Conservation (phyloP, 108 stramenopile genomes). For the Parietichytrium sp. region DNA sequence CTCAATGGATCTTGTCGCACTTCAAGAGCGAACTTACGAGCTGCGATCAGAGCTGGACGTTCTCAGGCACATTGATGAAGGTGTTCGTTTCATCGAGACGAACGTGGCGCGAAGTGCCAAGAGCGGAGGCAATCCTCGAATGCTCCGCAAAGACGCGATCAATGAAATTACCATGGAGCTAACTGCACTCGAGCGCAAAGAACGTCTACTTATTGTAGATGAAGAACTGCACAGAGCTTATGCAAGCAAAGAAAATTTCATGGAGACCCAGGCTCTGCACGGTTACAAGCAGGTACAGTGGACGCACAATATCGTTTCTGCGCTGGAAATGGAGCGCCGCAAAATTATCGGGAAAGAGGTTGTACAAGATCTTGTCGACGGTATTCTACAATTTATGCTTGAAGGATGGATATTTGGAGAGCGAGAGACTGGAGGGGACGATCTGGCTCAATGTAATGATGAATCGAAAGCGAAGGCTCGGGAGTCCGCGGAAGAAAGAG, state of each 20-base stretch:
- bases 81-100: constrained; percentile 49
- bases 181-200: constrained; percentile 41
- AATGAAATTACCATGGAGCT: constrained; percentile 57
- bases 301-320: constrained; percentile 53
- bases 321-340: constrained; percentile 58
- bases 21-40: constrained; percentile 39
- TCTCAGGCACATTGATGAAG: constrained; percentile 50
- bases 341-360: constrained; percentile 57
- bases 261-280: constrained; percentile 58
- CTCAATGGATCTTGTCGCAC: constrained; percentile 46
- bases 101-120: constrained; percentile 48
- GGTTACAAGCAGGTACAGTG: constrained; percentile 58
- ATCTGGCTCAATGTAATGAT: not conserved
- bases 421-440: constrained; percentile 40
- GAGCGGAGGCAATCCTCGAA: constrained; percentile 51
- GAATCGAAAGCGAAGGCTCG: not conserved
- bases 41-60: constrained; percentile 57
- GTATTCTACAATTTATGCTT: constrained; percentile 67
- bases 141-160: constrained; percentile 54
- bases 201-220: constrained; percentile 57
- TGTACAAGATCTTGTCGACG: constrained; percentile 57
- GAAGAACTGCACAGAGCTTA: constrained; percentile 62
- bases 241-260: constrained; percentile 45
- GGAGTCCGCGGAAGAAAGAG: not conserved
- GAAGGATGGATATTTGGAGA: constrained; percentile 73